Evolutionary conservation across 225 moss, liverwort and hornwort genomes (phyloP).

Genomic region (Pseudisothecium myosuroides): DNA sequence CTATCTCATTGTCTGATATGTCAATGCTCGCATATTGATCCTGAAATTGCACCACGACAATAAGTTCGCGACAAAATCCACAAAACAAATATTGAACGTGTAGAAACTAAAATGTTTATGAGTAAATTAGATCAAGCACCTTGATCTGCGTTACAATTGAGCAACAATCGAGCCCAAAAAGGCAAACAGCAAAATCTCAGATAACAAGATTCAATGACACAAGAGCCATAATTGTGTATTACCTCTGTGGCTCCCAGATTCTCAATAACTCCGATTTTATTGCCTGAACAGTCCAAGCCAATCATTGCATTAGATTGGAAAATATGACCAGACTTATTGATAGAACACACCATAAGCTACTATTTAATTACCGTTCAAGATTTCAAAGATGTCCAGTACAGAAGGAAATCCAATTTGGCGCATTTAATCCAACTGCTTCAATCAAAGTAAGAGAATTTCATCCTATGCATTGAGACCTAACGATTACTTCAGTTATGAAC

Average conservation of each 20-base stretch:
- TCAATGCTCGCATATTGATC: conserved; percentile 99
- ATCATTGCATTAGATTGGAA: background rate
- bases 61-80: background rate
- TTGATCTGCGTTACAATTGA: background rate
- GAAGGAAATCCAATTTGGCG: background rate
- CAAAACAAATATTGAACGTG: background rate
- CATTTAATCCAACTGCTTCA: background rate
- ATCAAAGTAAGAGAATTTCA: background rate
- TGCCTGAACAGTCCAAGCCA: conserved; percentile 45
- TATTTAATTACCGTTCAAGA: background rate
- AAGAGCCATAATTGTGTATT: background rate
- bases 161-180: background rate
- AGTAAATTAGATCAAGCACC: background rate
- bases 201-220: background rate
- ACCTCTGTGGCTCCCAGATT: conserved; percentile 99
- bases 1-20: conserved; percentile 97
- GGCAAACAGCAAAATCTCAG: background rate
- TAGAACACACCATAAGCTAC: background rate
- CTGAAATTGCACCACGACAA: conserved; percentile 22
- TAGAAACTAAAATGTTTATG: background rate
- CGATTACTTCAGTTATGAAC: background rate
- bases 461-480: background rate
- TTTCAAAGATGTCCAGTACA: background rate
- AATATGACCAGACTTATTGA: background rate
- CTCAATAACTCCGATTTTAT: conserved; percentile 88